Evolutionary conservation across 2,329 filamentous ascomycete species (phyloP), one percentile per base, ranked within the genome.

Genomic region (Fusarium sp.): DNA sequence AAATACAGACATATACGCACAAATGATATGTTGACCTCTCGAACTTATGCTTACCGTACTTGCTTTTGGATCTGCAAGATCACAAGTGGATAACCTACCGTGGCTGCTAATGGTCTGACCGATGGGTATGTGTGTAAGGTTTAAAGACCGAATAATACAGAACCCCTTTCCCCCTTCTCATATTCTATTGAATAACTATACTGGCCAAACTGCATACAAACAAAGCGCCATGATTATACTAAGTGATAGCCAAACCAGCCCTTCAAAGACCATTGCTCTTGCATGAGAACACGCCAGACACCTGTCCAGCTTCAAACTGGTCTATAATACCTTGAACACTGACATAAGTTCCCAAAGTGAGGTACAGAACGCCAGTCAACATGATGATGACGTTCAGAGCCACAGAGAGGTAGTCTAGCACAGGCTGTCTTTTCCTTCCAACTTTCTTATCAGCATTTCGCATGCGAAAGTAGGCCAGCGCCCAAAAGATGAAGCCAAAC

Each of bases 401-500:
- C n/a, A 89, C 84, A 30, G 88, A 86, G 7, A 88, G 73, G 51
- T 78, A 80, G 26, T 87, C 86, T 2, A 85, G 80, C 44, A 89
- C 25, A 9, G 64, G 74, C 44, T 87, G 87, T 21, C 86, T 81
- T 3, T 80, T 81, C 60, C 82, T 85, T 54, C 86, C 84, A 34
- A 86, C 84, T 0, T 82, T 81, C 1, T 83, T 75, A 7, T 93
- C 90, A 4, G 87, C 90, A 30, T 82, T 82, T 46, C 92, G 85
- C 91, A 94, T 93, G 57, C 91, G 87, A 73, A 94, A 87, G 76
- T 93, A 95, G 2, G 92, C 92, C 2, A 93, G 85, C 11, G 91
- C 92, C 92, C 92, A 98, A 83, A 97, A 98, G 76, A 97, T 97
- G 84, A 97, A 98, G 23, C 94, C 94, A 74, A 95, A 94, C 85